Evolutionary conservation across 2,329 filamentous ascomycete species (phyloP).

Genomic region (Myriosclerotinia duriaeana): DNA sequence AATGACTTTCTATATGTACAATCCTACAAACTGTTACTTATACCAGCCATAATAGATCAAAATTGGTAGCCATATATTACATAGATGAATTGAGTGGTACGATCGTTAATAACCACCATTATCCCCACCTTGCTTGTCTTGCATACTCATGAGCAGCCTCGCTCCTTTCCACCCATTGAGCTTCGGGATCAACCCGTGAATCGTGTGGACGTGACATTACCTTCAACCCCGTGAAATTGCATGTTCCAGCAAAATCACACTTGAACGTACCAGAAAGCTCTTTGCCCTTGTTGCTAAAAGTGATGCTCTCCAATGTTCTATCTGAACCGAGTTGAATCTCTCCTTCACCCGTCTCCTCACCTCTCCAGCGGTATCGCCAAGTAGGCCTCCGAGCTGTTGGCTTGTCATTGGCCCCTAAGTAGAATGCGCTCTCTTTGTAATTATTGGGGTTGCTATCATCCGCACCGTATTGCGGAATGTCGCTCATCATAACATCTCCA

Average conservation of each 20-base stretch:
- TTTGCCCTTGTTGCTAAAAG: slow-evolving; percentile 28
- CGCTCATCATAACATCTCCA: slow-evolving; percentile 23
- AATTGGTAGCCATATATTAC: not conserved
- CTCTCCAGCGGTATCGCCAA: slow-evolving; percentile 31
- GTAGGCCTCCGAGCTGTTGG: slow-evolving; percentile 28
- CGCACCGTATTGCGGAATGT: slow-evolving; percentile 7
- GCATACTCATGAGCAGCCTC: slow-evolving; percentile 27
- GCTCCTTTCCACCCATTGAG: slow-evolving; percentile 25
- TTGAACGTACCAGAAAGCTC: slow-evolving; percentile 27
- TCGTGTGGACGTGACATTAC: not conserved
- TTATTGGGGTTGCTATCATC: not conserved
- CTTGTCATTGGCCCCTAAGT: slow-evolving; percentile 26
- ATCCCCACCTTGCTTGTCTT: slow-evolving; percentile 20
- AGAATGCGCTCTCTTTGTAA: slow-evolving; percentile 25
- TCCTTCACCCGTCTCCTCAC: slow-evolving; percentile 30
- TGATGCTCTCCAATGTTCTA: slow-evolving; percentile 20
- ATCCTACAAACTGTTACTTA: not conserved
- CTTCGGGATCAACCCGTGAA: slow-evolving; percentile 25
- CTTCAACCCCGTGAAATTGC: slow-evolving; percentile 29
- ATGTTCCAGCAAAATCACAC: slow-evolving; percentile 20
- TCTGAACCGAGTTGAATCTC: slow-evolving; percentile 29
- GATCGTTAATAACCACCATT: slow-evolving; percentile 6
- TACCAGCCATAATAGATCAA: not conserved
- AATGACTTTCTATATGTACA: not conserved
- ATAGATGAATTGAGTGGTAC: not conserved